Conservation (phyloP, 2,329 filamentous ascomycete genomes). For the Epichloe festucae region DNA sequence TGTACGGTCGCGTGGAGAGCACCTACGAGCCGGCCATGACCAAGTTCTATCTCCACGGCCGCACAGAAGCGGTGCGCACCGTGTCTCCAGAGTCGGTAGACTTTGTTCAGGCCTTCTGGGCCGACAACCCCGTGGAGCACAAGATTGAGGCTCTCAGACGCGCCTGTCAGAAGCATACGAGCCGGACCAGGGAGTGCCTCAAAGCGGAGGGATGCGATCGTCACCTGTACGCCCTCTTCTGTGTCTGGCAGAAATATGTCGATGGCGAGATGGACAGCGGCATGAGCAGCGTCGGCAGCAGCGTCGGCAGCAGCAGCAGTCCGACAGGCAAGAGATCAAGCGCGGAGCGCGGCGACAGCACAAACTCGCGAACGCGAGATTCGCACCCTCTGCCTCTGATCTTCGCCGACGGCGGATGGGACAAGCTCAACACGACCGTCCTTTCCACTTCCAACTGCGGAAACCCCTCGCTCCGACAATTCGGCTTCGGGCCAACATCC, state of each 20-base stretch:
- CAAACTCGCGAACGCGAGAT: slow-evolving; percentile 34
- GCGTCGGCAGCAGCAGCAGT: slow-evolving; percentile 30
- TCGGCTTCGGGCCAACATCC: slow-evolving; percentile 90
- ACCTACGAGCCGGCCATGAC: slow-evolving; percentile 99
- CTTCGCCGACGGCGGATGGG: slow-evolving; percentile 84
- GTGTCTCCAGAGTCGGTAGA: slow-evolving; percentile 74
- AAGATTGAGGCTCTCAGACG: slow-evolving; percentile 79
- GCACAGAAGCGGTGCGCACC: slow-evolving; percentile 83
- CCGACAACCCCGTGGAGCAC: slow-evolving; percentile 64
- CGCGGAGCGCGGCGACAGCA: slow-evolving; percentile 40
- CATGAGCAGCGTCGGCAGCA: slow-evolving; percentile 41
- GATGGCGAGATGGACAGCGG: slow-evolving; percentile 50
- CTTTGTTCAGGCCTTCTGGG: slow-evolving; percentile 92
- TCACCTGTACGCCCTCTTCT: slow-evolving; percentile 87
- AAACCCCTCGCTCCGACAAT: slow-evolving; percentile 86
- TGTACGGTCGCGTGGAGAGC: slow-evolving; percentile 87
- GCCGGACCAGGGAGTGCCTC: slow-evolving; percentile 69
- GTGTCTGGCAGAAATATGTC: slow-evolving; percentile 81
- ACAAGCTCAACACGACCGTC: slow-evolving; percentile 88
- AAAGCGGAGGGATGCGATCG: slow-evolving; percentile 86
- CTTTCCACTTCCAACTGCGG: slow-evolving; percentile 97
- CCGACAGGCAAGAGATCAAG: slow-evolving; percentile 33
- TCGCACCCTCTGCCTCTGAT: slow-evolving; percentile 54
- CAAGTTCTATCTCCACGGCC: slow-evolving; percentile 82
- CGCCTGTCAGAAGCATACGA: slow-evolving; percentile 72